Evolutionary conservation across 2,329 filamentous ascomycete species (phyloP).

Genomic region (Pseudogymnoascus sp.): DNA sequence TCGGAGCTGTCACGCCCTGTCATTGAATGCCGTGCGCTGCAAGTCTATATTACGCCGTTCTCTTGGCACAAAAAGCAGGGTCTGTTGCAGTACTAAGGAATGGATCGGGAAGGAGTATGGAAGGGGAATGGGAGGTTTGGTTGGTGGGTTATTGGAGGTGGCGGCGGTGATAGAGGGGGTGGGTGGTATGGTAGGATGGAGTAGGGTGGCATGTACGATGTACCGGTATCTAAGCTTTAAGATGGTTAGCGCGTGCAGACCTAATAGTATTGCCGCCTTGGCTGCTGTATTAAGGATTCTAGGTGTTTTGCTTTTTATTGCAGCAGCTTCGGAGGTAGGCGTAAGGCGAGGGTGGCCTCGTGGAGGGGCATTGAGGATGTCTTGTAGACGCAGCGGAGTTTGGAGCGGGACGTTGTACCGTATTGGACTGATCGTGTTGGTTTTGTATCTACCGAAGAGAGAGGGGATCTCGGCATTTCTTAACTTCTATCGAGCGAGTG

Average conservation of each 20-base stretch:
- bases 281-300: neutral
- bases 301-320: neutral
- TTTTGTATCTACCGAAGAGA: neutral
- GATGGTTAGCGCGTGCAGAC: neutral
- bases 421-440: neutral
- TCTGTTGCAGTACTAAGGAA: neutral
- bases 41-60: constrained; percentile 3
- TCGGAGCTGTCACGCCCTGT: neutral
- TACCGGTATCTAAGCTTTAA: neutral
- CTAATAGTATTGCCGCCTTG: neutral
- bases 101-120: neutral
- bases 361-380: neutral
- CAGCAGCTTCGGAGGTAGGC: neutral
- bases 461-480: constrained; percentile 3
- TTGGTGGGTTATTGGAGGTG: neutral
- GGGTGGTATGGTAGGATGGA: neutral
- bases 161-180: neutral
- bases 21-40: neutral
- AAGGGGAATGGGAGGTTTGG: neutral
- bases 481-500: neutral
- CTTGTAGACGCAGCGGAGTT: neutral
- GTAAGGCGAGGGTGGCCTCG: neutral
- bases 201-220: neutral
- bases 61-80: neutral
- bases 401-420: neutral